Base-by-base conservation (phyloP, 2,329 filamentous ascomycete species). In the Corniculantispora saksenae region DNA sequence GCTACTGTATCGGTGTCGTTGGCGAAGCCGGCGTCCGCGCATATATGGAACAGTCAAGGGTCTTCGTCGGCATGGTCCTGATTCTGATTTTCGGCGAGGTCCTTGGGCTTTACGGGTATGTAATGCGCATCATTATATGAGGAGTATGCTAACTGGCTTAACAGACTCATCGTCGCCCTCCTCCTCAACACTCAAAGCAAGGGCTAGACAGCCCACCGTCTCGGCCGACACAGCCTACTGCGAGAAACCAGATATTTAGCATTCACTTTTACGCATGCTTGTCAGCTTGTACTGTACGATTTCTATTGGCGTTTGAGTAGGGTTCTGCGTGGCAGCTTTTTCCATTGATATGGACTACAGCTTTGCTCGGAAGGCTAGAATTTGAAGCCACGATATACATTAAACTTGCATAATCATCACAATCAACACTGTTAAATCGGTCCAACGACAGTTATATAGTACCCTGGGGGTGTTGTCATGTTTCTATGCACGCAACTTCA, bases 41-140 rank as follows among this genome's bases (percentile, higher is more conserved):
- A 65, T 98, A 96, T 82, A 97, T 99, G 93, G 88, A 93, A 74
- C 95, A 99, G 79, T 96, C 92, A 58, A 88, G 94, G 69, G 91
- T 99, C 70, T 99, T 97, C 72, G 95, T 99, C 58, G 95, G 95
- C 78, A 98, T 98, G 95, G 94, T 99, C 55, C 82, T 99, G 73
- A 98, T 98, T 71, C 86, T 98, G 69, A 99, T 99, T 86, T 99
- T 99, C 76, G 95, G 93, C 65, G 95, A 99, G 84, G 95, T 99
- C 21, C 78, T 99, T 76, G 95, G 95, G 78, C 89, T 99, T 38
- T 99, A 99, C 74, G 95, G 95, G 93, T 97, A 84, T 71, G 90
- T 77, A 1, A 67, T 15, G 15, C 15, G n/a, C 2, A 25, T 3
- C n/a, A 3, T 8, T 40, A 10, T 27, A n/a, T 40, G 9, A 10